phyloP scores from a whole-genome alignment of 352 stramenopile genomes.

The Blastocystis sp. region DNA sequence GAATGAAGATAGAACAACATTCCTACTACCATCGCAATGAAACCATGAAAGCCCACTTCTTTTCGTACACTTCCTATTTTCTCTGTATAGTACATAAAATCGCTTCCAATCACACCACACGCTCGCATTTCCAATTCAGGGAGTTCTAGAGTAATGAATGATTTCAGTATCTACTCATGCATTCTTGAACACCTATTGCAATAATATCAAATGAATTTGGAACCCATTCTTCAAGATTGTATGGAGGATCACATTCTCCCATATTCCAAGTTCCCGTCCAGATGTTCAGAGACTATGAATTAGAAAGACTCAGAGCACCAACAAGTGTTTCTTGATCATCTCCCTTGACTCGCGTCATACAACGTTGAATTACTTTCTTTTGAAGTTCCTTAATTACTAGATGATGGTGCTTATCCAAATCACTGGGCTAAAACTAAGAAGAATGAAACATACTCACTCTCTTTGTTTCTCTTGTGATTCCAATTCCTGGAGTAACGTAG shows the following conservation, averaged over 20 bases:
- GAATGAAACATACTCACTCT: background rate
- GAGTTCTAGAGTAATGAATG: background rate
- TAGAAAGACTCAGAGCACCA: background rate
- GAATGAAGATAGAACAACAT: background rate
- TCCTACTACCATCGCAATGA: constrained; percentile 27
- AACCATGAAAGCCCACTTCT: constrained; percentile 57
- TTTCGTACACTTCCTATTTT: constrained; percentile 33
- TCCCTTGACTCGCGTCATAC: background rate
- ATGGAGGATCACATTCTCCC: constrained; percentile 57
- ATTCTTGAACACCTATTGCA: constrained; percentile 37
- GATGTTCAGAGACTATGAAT: constrained; percentile 20
- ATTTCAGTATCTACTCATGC: constrained; percentile 1
- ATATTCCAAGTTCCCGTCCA: constrained; percentile 63
- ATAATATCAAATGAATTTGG: constrained; percentile 40
- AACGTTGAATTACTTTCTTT: background rate
- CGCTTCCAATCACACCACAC: constrained; percentile 9
- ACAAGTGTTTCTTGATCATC: constrained; percentile 22
- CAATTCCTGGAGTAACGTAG: constrained; percentile 26
- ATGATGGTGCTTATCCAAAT: constrained; percentile 16
- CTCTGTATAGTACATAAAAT: constrained; percentile 11
- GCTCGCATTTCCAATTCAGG: constrained; percentile 34
- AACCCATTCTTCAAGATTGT: constrained; percentile 59
- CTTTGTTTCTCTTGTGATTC: background rate
- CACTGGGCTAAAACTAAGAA: background rate
- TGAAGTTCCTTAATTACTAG: background rate